Percentiles rank a stretch among this genome's conserved stretches.
These are phyloP conservation scores for Aspergillus egyptiacus DNA, from an alignment of 495 filamentous ascomycete genomes.

Conservation along the genomic window DNA sequence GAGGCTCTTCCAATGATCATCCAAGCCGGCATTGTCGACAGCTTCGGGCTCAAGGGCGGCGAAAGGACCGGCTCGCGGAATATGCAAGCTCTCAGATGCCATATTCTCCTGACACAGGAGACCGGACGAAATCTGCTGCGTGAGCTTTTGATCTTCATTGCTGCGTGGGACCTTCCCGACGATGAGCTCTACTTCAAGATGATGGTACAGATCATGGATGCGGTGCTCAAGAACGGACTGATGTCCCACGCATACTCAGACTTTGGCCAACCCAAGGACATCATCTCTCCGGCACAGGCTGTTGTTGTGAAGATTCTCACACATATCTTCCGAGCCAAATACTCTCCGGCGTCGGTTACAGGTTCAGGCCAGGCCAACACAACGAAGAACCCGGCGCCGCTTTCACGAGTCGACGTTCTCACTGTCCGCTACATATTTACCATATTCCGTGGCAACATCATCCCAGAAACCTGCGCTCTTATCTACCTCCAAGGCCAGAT, in stretches of 20 bases:
- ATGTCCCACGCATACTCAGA: constrained; percentile 86
- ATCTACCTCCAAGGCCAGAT: constrained; percentile 93
- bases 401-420: constrained; percentile 54
- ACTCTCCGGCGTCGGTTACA: constrained; percentile 47
- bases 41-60: constrained; percentile 40
- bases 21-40: constrained; percentile 74
- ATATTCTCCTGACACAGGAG: constrained; percentile 79
- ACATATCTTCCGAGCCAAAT: constrained; percentile 74
- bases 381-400: constrained; percentile 28
- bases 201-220: constrained; percentile 91
- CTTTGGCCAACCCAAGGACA: constrained; percentile 88
- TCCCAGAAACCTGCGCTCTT: constrained; percentile 85
- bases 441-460: constrained; percentile 83
- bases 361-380: constrained; percentile 34
- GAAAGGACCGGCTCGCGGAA: constrained; percentile 62
- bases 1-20: constrained; percentile 93
- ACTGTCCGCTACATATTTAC: constrained; percentile 87
- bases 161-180: constrained; percentile 90
- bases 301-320: constrained; percentile 86
- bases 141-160: constrained; percentile 90
- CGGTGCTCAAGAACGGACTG: constrained; percentile 77
- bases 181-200: constrained; percentile 90
- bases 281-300: constrained; percentile 89
- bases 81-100: constrained; percentile 78
- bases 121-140: constrained; percentile 81